These are phyloP conservation scores for Periconia sp. DNA, from an alignment of 2,329 filamentous ascomycete genomes.

Conservation along the genomic window DNA sequence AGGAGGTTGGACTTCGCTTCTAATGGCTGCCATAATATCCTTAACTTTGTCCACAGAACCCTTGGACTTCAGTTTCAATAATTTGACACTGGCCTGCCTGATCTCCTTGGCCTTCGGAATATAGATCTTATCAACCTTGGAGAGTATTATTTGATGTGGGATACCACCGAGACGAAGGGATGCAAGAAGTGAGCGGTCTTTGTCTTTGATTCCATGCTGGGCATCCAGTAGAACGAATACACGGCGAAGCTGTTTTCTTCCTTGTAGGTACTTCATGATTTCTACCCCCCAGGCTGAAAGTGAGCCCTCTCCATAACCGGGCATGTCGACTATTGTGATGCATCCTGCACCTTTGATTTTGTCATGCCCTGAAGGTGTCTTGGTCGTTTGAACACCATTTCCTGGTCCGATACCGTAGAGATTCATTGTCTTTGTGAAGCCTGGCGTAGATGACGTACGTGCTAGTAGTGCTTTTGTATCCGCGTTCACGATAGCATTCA, in stretches of 20 bases:
- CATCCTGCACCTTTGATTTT: slow-evolving; percentile 47
- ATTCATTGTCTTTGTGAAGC: slow-evolving; percentile 70
- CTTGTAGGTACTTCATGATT: slow-evolving; percentile 71
- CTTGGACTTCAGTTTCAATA: slow-evolving; percentile 20
- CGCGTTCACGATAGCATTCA: slow-evolving; percentile 64
- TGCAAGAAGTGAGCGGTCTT: slow-evolving; percentile 63
- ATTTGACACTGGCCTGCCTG: slow-evolving; percentile 18
- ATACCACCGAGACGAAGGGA: slow-evolving; percentile 63
- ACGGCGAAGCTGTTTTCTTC: slow-evolving; percentile 66
- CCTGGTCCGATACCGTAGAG: slow-evolving; percentile 64
- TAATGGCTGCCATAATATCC: slow-evolving; percentile 44
- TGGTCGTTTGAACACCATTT: slow-evolving; percentile 28
- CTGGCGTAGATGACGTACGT: slow-evolving; percentile 63
- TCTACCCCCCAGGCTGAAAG: slow-evolving; percentile 68
- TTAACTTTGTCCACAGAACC: slow-evolving; percentile 53
- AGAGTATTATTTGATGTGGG: slow-evolving; percentile 69
- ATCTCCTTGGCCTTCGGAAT: slow-evolving; percentile 28
- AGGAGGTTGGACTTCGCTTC: slow-evolving; percentile 41
- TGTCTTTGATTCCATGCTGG: slow-evolving; percentile 67
- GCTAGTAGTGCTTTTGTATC: slow-evolving; percentile 51
- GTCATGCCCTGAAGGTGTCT: slow-evolving; percentile 23
- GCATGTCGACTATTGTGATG: slow-evolving; percentile 71
- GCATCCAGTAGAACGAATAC: slow-evolving; percentile 71
- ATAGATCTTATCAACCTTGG: slow-evolving; percentile 63
- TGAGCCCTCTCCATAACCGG: slow-evolving; percentile 71